A percentile compares a stretch with the other conserved stretches of the same genome.
Conservation (phyloP, 768 basidiomycete genomes). For the Leucosporidium yakuticum region DNA sequence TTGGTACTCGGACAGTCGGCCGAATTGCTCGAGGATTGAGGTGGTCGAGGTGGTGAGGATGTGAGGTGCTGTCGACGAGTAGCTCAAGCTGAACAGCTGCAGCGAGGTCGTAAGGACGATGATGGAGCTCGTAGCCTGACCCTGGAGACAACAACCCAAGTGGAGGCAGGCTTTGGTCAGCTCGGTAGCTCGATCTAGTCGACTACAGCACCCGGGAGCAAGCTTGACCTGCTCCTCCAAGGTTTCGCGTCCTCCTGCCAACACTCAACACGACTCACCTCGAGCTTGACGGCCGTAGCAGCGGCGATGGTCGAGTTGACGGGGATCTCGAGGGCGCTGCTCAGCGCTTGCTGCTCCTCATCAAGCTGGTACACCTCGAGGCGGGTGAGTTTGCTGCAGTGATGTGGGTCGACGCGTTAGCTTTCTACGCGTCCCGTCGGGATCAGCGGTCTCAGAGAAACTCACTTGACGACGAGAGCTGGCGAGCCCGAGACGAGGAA, state of each 20-base stretch:
- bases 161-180: background rate
- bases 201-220: background rate
- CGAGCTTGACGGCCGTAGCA: conserved; percentile 20
- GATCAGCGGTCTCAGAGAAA: background rate
- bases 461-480: conserved; percentile 29
- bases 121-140: conserved; percentile 10
- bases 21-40: conserved; percentile 29
- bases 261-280: conserved; percentile 4
- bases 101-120: conserved; percentile 34
- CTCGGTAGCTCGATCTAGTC: background rate
- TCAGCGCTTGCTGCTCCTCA: background rate
- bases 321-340: conserved; percentile 10
- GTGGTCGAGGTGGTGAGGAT: conserved; percentile 5
- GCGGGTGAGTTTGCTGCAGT: conserved; percentile 30
- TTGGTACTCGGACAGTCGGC: conserved; percentile 21
- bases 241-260: background rate
- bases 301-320: conserved; percentile 26
- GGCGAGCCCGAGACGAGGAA: conserved; percentile 3
- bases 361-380: conserved; percentile 25
- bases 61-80: conserved; percentile 2
- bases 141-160: background rate
- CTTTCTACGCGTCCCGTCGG: background rate
- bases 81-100: conserved; percentile 29
- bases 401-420: background rate
- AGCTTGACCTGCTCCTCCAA: too few species aligned